Percentiles rank a stretch among this genome's conserved stretches.
Conservation (phyloP, 2,329 filamentous ascomycete species). For the Canariomyces notabilis region DNA sequence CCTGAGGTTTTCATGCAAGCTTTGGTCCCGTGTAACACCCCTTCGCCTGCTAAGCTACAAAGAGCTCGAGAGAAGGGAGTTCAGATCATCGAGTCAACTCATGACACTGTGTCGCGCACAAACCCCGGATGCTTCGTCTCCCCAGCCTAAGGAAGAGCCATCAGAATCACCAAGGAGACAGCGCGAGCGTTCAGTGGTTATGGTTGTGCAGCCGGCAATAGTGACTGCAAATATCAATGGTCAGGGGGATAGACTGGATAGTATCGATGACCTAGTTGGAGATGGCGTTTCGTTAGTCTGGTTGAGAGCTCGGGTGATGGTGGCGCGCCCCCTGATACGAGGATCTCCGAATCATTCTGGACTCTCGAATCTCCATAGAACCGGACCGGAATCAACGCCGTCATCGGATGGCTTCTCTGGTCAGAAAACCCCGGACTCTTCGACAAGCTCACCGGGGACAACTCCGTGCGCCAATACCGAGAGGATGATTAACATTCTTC, state of each 20-base stretch:
- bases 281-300: slow-evolving; percentile 5
- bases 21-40: slow-evolving; percentile 13
- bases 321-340: neutral
- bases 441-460: neutral
- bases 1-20: slow-evolving; percentile 11
- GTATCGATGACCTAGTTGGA: neutral
- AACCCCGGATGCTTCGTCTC: neutral
- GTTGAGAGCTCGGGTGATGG: slow-evolving; percentile 8
- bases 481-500: neutral
- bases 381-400: neutral
- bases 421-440: neutral
- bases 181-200: slow-evolving; percentile 3
- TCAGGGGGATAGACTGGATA: too few relatives aligned
- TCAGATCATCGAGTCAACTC: neutral
- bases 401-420: too few relatives aligned
- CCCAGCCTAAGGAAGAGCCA: neutral
- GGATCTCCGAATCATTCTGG: neutral
- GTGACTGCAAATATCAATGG: slow-evolving; percentile 6
- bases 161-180: neutral
- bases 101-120: slow-evolving; percentile 10
- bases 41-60: slow-evolving; percentile 2
- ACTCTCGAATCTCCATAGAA: too few relatives aligned
- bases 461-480: neutral
- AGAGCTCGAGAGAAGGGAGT: slow-evolving; percentile 2
- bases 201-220: slow-evolving; percentile 11